Percentiles rank a stretch among this genome's conserved stretches.
These are phyloP conservation scores for Ambispora gerdemannii DNA, from an alignment of 192 early-diverging fungal genomes.

Conservation along the genomic window DNA sequence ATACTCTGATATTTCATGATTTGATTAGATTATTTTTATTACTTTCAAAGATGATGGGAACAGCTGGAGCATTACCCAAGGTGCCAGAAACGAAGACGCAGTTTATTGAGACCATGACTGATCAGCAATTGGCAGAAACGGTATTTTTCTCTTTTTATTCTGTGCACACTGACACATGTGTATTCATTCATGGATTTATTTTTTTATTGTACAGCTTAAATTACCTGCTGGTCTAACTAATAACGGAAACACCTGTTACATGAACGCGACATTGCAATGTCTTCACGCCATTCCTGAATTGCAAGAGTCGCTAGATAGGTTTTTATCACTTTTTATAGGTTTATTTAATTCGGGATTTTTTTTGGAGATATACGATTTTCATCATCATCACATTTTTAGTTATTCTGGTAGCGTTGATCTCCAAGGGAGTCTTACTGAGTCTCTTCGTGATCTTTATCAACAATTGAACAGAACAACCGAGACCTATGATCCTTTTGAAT, in stretches of 20 bases:
- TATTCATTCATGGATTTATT: neutral
- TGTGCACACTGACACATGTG: neutral
- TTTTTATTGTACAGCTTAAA: conserved; percentile 58
- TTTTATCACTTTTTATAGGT: neutral
- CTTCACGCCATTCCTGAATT: conserved; percentile 86
- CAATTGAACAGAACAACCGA: conserved; percentile 68
- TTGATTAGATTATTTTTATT: neutral
- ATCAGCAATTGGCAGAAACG: conserved; percentile 78
- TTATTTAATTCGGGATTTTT: too few species aligned
- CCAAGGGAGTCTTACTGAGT: conserved; percentile 62
- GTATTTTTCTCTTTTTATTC: conserved; percentile 37
- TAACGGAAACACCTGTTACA: conserved; percentile 88
- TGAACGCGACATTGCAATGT: conserved; percentile 93
- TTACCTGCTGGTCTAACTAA: conserved; percentile 89
- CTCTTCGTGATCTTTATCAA: conserved; percentile 70
- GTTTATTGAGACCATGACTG: conserved; percentile 94
- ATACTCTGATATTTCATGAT: too few species aligned
- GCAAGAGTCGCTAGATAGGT: conserved; percentile 53
- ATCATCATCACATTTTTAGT: conserved; percentile 35
- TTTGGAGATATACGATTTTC: too few species aligned
- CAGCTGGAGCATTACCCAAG: conserved; percentile 88
- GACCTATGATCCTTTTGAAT: conserved; percentile 72
- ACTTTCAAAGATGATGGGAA: conserved; percentile 85
- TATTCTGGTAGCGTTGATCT: conserved; percentile 48
- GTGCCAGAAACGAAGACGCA: conserved; percentile 63